These are phyloP conservation scores for Cryptosporidium baileyi DNA, from an alignment of 169 alveolate species.

Conservation along the genomic window DNA sequence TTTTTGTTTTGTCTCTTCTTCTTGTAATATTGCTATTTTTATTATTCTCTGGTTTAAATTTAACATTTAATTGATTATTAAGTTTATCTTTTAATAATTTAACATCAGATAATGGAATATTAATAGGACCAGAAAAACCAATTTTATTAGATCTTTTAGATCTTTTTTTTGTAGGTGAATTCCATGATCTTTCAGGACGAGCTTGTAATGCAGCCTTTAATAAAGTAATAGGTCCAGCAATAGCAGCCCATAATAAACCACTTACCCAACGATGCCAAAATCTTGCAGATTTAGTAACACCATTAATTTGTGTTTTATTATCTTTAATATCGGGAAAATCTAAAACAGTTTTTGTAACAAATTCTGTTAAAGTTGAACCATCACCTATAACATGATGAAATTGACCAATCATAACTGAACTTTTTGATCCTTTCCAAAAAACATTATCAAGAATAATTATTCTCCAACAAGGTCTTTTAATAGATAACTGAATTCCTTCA, in stretches of 20 bases:
- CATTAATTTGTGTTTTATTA: neutral
- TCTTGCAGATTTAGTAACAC: slow-evolving; percentile 47
- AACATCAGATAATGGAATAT: slow-evolving; percentile 20
- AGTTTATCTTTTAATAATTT: slow-evolving; percentile 24
- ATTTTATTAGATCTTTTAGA: slow-evolving; percentile 33
- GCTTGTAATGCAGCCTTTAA: slow-evolving; percentile 43
- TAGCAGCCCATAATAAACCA: slow-evolving; percentile 60
- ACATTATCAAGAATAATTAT: slow-evolving; percentile 43
- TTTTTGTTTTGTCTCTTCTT: neutral
- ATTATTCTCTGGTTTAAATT: too few relatives aligned
- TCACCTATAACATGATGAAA: slow-evolving; percentile 67
- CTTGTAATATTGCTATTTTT: neutral
- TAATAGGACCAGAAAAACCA: slow-evolving; percentile 29
- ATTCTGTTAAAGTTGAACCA: slow-evolving; percentile 59
- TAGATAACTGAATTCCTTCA: neutral
- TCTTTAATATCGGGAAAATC: neutral
- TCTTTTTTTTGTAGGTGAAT: slow-evolving; percentile 24
- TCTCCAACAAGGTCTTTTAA: slow-evolving; percentile 62
- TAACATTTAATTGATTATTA: neutral
- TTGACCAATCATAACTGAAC: slow-evolving; percentile 56
- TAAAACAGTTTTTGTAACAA: slow-evolving; percentile 17
- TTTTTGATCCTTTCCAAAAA: slow-evolving; percentile 24
- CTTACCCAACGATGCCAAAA: slow-evolving; percentile 68
- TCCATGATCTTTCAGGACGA: slow-evolving; percentile 64
- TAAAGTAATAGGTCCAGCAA: slow-evolving; percentile 61